phyloP scores from a whole-genome alignment of 2,329 filamentous ascomycete genomes.

The Hymenoscyphus scutula region DNA sequence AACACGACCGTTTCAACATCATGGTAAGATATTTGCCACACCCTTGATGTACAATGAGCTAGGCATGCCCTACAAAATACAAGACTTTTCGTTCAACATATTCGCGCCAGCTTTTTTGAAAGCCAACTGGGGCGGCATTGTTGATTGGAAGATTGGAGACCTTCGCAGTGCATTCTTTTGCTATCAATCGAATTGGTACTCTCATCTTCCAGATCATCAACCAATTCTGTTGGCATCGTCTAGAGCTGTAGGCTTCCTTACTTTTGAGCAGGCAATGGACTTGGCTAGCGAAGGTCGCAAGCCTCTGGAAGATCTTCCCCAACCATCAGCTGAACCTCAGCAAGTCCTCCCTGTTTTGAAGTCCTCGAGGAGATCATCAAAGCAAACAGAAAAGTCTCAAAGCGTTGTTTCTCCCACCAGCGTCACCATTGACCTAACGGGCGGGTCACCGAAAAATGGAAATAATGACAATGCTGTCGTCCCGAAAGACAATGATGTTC shows the following conservation, averaged over 20 bases:
- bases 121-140: not conserved
- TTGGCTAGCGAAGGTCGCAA: not conserved
- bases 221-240: conserved; percentile 2
- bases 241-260: conserved; percentile 3
- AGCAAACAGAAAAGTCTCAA: not conserved
- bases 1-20: not conserved
- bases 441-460: not conserved
- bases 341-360: not conserved
- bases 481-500: conserved; percentile 2
- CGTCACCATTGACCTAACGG: not conserved
- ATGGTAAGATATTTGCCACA: not conserved
- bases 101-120: conserved; percentile 12
- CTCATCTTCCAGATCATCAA: not conserved
- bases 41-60: conserved; percentile 6
- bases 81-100: conserved; percentile 15
- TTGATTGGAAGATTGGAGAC: not conserved
- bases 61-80: conserved; percentile 13
- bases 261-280: conserved; percentile 8
- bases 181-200: conserved; percentile 12
- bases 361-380: not conserved
- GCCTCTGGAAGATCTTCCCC: not conserved
- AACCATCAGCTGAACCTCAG: not conserved
- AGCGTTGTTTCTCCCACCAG: not conserved
- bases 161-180: conserved; percentile 9
- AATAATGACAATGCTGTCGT: not conserved